Conservation (phyloP, 176 grass and related monocot species). For the barley (Hordeum vulgare) region DNA sequence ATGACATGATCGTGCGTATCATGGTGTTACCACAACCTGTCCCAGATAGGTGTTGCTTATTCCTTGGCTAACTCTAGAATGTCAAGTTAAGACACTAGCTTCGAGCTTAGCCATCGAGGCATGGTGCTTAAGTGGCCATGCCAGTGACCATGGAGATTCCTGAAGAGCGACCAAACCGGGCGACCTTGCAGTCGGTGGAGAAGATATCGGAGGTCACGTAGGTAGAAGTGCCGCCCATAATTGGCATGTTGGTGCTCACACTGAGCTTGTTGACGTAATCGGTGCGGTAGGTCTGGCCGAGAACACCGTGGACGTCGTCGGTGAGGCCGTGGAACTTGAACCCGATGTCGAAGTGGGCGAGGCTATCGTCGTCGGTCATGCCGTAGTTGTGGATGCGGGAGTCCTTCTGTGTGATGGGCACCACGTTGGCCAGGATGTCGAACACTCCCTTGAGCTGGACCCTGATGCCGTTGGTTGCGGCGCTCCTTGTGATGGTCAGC, state of each 20-base stretch:
- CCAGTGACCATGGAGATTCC: background rate
- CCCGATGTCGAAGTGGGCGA: slow-evolving; percentile 47
- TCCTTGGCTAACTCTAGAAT: background rate
- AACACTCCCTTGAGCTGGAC: slow-evolving; percentile 41
- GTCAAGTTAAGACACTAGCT: background rate
- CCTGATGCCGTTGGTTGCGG: slow-evolving; percentile 21
- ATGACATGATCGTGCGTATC: no score
- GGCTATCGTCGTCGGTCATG: slow-evolving; percentile 30
- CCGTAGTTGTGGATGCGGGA: slow-evolving; percentile 51
- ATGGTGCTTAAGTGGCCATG: background rate
- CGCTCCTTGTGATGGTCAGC: slow-evolving; percentile 29
- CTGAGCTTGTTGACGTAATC: slow-evolving; percentile 50
- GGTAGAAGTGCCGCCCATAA: slow-evolving; percentile 26
- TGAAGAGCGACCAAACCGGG: background rate
- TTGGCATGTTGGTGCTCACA: slow-evolving; percentile 37
- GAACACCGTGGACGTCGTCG: slow-evolving; percentile 46
- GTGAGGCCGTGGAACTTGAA: slow-evolving; percentile 59
- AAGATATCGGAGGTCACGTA: slow-evolving; percentile 50
- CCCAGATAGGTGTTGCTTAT: background rate
- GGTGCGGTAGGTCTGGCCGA: slow-evolving; percentile 50
- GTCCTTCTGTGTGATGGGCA: slow-evolving; percentile 48
- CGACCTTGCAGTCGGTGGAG: slow-evolving; percentile 41
- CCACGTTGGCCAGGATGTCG: slow-evolving; percentile 25
- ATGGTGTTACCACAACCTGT: no score
- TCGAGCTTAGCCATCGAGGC: background rate